Evolutionary conservation across 192 early-diverging fungal genomes (phyloP), one percentile per base, ranked within the genome.

Genomic region (Phycomyces blakesleeanus): DNA sequence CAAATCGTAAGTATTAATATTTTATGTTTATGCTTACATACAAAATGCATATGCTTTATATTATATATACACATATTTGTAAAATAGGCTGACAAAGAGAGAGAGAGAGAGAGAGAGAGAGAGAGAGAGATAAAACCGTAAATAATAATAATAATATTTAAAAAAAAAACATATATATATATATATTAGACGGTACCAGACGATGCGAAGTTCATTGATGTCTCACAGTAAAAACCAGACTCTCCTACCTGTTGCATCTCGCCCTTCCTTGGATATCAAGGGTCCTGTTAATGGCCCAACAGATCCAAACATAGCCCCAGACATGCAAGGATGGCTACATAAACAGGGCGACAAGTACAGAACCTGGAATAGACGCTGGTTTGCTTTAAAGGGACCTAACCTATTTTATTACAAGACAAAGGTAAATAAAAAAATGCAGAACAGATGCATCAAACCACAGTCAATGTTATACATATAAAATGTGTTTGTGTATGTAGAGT

Each of bases 311-410:
- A 14, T n/a, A 18, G 44, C 61, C 27, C 79, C 83, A 0, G 83
- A 85, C 51, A 68, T 78, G 57, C 73, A 79, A 52, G 84, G 84
- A 5, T 83, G 72, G 71, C 66, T 85, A 37, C 73, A 79, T 63
- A 85, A 85, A 55, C 79, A 80, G 55, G 76, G 79, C 0, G 82
- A 80, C 47, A 81, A 78, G 22, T 83, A 85, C 57, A 76, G 73
- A 18, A 78, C 75, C 0, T 85, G 81, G 81, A 83, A 83, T 62
- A 77, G 71, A 24, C 72, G 84, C 6, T 85, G 75, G 78, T 85
- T 81, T 66, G 78, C 83, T 49, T 69, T 85, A 20, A 83, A 85
- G 56, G 77, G 78, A 1, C 62, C 66, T 0, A 75, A 77, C 25
- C 68, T 85, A 16, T 85, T 75, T 57, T 83, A 83, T 57, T 81